These are phyloP conservation scores for Zizania palustris DNA, from an alignment of 202 grass and related monocot species.

Conservation along the genomic window DNA sequence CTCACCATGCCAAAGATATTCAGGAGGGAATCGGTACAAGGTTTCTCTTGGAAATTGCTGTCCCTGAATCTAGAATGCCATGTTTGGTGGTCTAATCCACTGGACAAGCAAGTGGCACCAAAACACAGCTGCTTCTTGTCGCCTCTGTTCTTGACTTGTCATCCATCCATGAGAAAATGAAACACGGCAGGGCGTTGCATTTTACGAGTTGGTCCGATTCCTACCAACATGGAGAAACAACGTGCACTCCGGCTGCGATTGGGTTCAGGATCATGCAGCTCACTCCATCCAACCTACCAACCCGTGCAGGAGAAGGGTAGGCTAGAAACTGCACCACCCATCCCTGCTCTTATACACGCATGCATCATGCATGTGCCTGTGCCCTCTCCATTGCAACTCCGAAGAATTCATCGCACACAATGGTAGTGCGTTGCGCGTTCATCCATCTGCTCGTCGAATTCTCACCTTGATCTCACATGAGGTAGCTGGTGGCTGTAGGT, in stretches of 20 bases:
- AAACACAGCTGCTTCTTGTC: not conserved
- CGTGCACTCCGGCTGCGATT: slow-evolving; percentile 18
- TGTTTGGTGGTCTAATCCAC: too few species aligned
- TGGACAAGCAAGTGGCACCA: too few species aligned
- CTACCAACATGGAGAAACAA: slow-evolving; percentile 30
- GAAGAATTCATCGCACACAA: slow-evolving; percentile 4
- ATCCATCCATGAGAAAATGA: not conserved
- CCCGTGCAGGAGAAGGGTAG: not conserved
- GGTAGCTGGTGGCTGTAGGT: not conserved
- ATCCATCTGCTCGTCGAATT: not conserved
- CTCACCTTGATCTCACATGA: too few species aligned
- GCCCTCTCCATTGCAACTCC: not conserved
- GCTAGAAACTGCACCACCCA: not conserved
- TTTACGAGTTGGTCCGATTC: not conserved
- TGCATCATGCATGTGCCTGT: too few species aligned
- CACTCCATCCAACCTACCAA: slow-evolving; percentile 42
- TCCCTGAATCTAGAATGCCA: too few species aligned
- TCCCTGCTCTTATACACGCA: not conserved
- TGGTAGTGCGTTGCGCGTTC: slow-evolving; percentile 30
- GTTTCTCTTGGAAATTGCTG: not conserved
- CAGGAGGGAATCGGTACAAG: too few species aligned
- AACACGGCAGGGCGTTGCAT: slow-evolving; percentile 8
- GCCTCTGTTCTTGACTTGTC: not conserved
- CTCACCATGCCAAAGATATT: not conserved
- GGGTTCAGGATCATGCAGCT: not conserved